Evolutionary conservation across 371 early-diverging fungal species (phyloP), one percentile per base, ranked within the genome.

Genomic region (Capniomyces stellatus): DNA sequence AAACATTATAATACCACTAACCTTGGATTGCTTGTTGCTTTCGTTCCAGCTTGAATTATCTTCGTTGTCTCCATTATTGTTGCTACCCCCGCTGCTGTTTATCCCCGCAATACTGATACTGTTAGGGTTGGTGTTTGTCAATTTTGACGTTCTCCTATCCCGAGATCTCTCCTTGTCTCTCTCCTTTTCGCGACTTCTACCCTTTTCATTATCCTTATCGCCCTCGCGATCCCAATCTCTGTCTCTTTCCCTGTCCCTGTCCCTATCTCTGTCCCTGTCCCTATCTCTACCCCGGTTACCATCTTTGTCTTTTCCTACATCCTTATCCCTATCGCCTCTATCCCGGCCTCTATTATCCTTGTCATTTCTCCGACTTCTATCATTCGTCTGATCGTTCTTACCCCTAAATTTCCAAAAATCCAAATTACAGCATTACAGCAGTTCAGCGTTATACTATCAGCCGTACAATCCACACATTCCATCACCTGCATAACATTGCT

Each of bases 181-280:
- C 8, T 44, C 46, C 46, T 44, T 44, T 44, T 44, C 46, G n/a
- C 46, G 46, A n/a, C n/a, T n/a, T n/a, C n/a, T n/a, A n/a, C n/a
- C n/a, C n/a, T n/a, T n/a, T n/a, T n/a, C n/a, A n/a, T n/a, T n/a
- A n/a, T 44, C 46, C 27, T 28, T 49, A 24, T 49, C 49, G 25
- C 30, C n/a, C 10, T 49, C 49, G 25, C 49, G 49, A 8, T 24
- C 23, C 8, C 28, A n/a, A 24, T 49, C 49, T 27, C 49, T n/a
- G 28, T 49, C 49, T 24, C 49, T n/a, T 18, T 27, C 49, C 4
- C 49, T n/a, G 28, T 28, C 49, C n/a, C 49, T n/a, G n/a, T 49
- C 49, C 28, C 49, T n/a, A 24, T 49, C 49, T 49, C 49, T n/a
- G 2, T 49, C 23, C 8, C 28, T n/a, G 3, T 49, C 49, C 10